A percentile compares a stretch with the other conserved stretches of the same genome.
These are phyloP conservation scores for Vitis hybrid DNA, from an alignment of 177 flowering plant species.

Conservation along the genomic window DNA sequence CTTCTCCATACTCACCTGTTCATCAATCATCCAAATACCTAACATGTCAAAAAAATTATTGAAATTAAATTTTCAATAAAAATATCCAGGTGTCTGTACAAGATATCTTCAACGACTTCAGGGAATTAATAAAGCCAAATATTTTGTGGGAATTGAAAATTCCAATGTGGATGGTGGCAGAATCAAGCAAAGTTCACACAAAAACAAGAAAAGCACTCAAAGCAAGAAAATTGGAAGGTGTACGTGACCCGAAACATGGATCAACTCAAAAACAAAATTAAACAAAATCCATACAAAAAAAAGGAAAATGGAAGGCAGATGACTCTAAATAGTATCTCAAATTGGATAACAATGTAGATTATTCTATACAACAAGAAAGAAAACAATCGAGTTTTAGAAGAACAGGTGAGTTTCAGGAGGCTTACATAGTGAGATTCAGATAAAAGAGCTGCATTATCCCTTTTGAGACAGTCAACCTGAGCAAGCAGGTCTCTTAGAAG, in stretches of 20 bases:
- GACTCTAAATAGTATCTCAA: too few species aligned
- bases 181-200: too few species aligned
- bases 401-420: neutral
- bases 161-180: too few species aligned
- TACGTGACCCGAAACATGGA: too few species aligned
- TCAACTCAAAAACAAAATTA: too few species aligned
- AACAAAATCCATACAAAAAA: too few species aligned
- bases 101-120: slow-evolving; percentile 57
- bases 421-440: slow-evolving; percentile 90
- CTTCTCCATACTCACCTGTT: slow-evolving; percentile 51
- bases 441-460: slow-evolving; percentile 63
- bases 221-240: too few species aligned
- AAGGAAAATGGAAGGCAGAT: too few species aligned
- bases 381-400: too few species aligned
- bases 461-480: slow-evolving; percentile 64
- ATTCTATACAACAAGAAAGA: too few species aligned
- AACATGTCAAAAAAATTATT: neutral
- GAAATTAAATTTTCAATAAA: neutral
- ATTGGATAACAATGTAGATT: too few species aligned
- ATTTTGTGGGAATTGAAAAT: neutral
- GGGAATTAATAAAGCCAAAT: slow-evolving; percentile 36
- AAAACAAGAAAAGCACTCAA: too few species aligned
- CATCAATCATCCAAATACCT: neutral
- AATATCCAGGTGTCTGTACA: slow-evolving; percentile 52
- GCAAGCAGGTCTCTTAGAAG: slow-evolving; percentile 50